Base-by-base conservation (phyloP, 805 yeast genomes). In the Saturnispora bothae region DNA sequence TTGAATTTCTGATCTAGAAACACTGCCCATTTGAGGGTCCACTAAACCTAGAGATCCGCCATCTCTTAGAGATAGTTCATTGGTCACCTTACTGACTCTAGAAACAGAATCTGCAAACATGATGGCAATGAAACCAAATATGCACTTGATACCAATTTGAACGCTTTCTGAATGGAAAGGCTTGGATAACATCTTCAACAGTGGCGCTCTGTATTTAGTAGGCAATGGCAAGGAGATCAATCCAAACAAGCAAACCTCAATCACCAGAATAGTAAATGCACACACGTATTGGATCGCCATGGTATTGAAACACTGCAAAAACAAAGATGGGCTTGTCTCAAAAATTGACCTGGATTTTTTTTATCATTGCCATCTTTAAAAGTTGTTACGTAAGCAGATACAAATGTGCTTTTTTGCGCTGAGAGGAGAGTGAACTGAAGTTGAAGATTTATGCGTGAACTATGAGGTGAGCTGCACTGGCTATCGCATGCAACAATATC, bases 101-200 rank as follows among this genome's bases (percentile, higher is more conserved):
- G 84, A 86, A 46, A 86, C 79, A 2, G 96, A 77, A 58, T 92
- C 99, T 38, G 84, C 59, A 56, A 92, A 92, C 45, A 92, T 68
- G 25, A 92, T 73, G 31, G 83, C 63, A 15, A 92, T 82, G 63
- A 89, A 92, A 3, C 80, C 86, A 42, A 89, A 68, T 4, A 85
- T 65, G 59, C 94, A 85, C 57, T 83, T 82, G 47, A 85, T 66
- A 4, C 85, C 78, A 46, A 85, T 73, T 51, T 79, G 82, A 42
- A 86, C 73, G 48, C 80, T 76, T 46, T 76, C 76, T 37, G 77
- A 71, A 36, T 73, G 67, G 62, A 82, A 82, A 8, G 94, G 92
- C 29, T 72, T 71, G 22, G 80, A 66, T 21, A 83, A 63, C 1
- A 78, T 64, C 17, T 65, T 57, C 41, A 89, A 68, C 19, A 86